Base-by-base conservation (phyloP, 2,329 filamentous ascomycete species). In the Fusarium paranaense region DNA sequence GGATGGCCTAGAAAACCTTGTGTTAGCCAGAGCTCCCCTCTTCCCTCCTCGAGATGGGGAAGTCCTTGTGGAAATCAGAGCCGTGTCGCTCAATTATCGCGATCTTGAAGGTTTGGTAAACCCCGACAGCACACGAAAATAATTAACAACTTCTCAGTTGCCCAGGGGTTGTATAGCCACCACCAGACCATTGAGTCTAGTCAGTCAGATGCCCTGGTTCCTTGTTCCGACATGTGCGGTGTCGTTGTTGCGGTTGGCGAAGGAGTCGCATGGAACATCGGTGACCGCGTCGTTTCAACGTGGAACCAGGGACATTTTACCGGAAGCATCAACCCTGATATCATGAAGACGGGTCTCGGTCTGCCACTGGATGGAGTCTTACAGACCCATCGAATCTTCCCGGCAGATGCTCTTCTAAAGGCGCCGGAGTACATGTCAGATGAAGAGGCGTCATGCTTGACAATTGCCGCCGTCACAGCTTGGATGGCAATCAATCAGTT, bases 401-500 rank as follows among this genome's bases (percentile, higher is more conserved):
- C 16, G 4, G 50, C 30, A 7, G 27, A 30, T 56, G 30, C 27
- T 56, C 11, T 56, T 4, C 14, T 54, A 2, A 32, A 8, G 25
- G 52, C 52, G 6, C 40, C 60, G 9, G 20, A 62, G 6, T 62
- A 45, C 14, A 30, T 54, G 60, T 35, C 60, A 5, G 32, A 54
- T 16, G 60, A 62, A 11, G 45, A 62, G 6, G 60, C 60, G 9
- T 54, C 42, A 2, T 54, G 42, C 20, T 47, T 62, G 18, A 45
- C 60, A 2, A 37, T 54, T 6, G 60, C 35, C 9, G 60, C 42
- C 7, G 38, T 47, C 30, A 54, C 60, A n/a, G 60, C 60, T 20
- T 62, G 60, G 60, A 62, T 62, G 45, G 60, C 60, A 8, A 38
- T 62, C 32, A 62, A 62, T 25, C 52, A 47, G 45, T 32, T 54